phyloP scores from a whole-genome alignment of 805 yeast genomes.

The Tetrapisispora phaffii region DNA sequence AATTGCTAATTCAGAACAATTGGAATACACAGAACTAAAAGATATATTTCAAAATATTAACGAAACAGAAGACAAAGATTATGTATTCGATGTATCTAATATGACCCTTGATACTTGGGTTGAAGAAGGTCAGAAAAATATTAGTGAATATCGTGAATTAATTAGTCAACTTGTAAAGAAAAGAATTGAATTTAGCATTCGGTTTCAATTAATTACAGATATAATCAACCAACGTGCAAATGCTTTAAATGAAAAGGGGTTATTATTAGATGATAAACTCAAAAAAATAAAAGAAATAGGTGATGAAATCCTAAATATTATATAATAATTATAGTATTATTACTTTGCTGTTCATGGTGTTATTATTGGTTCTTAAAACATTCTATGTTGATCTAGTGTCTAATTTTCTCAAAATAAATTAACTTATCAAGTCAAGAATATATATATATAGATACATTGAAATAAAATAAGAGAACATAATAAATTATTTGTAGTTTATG shows the following conservation, averaged over 20 bases:
- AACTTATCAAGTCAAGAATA: background rate
- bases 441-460: background rate
- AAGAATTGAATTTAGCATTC: slow-evolving; percentile 33
- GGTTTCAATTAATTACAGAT: slow-evolving; percentile 32
- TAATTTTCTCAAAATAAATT: too few species aligned
- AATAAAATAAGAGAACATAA: slow-evolving; percentile 2
- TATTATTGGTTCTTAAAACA: background rate
- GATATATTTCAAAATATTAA: background rate
- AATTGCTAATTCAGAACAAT: background rate
- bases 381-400: background rate
- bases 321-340: slow-evolving; percentile 13
- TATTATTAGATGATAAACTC: slow-evolving; percentile 28
- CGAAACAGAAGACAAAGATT: slow-evolving; percentile 10
- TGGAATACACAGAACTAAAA: background rate
- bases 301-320: slow-evolving; percentile 30
- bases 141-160: slow-evolving; percentile 28
- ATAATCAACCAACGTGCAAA: slow-evolving; percentile 31
- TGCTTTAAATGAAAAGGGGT: slow-evolving; percentile 27
- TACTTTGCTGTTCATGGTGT: background rate
- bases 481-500: slow-evolving; percentile 4
- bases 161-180: slow-evolving; percentile 29
- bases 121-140: slow-evolving; percentile 27
- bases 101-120: slow-evolving; percentile 32
- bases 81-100: slow-evolving; percentile 22
- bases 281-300: slow-evolving; percentile 34